phyloP scores from a whole-genome alignment of 202 grass and related monocot genomes.

The Panicum virgatum region DNA sequence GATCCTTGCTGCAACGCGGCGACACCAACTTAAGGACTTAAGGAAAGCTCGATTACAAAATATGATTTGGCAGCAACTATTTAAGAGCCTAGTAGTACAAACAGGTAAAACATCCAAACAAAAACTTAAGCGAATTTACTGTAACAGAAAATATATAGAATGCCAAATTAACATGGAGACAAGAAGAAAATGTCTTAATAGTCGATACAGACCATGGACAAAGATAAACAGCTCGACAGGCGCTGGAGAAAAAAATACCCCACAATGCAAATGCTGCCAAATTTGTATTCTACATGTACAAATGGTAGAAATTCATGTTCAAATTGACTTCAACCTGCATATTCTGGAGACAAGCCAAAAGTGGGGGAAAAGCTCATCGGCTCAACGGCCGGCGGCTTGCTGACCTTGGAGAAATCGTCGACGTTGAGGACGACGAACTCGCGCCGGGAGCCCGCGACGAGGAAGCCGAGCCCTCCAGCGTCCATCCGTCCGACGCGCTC shows the following conservation, averaged over 20 bases:
- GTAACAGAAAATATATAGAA: background rate
- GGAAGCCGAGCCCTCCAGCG: constrained; percentile 35
- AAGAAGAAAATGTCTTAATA: background rate
- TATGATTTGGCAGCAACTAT: background rate
- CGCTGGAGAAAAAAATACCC: background rate
- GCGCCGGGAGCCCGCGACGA: constrained; percentile 39
- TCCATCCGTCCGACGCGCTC: constrained; percentile 35
- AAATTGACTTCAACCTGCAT: background rate
- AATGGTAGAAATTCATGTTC: background rate
- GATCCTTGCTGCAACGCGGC: constrained; percentile 17
- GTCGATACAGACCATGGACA: background rate
- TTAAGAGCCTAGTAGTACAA: background rate
- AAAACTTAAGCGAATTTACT: background rate
- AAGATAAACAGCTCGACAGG: background rate
- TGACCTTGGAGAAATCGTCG: constrained; percentile 37
- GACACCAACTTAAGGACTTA: background rate
- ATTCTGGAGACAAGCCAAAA: background rate
- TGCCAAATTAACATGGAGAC: background rate
- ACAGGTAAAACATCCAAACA: background rate
- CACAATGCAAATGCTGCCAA: background rate
- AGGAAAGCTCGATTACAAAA: background rate
- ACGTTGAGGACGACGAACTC: constrained; percentile 44
- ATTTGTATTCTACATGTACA: background rate
- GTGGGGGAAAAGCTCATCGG: background rate
- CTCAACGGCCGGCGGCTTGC: background rate